These are phyloP conservation scores for Leccinum imitatum DNA, from an alignment of 768 basidiomycete genomes.

Conservation along the genomic window DNA sequence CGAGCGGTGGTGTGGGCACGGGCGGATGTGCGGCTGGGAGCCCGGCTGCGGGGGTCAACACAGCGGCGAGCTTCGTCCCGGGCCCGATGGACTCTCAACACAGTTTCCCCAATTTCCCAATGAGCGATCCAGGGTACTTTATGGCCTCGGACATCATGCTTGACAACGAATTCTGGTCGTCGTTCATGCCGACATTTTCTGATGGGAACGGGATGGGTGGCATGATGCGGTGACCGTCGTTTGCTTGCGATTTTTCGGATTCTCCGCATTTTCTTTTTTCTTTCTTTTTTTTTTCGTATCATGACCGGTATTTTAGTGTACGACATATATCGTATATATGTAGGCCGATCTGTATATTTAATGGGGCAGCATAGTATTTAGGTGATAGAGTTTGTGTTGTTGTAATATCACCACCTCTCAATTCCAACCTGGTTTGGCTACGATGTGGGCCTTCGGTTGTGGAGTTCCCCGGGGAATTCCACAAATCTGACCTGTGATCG, in stretches of 20 bases:
- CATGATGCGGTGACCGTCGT: conserved; percentile 9
- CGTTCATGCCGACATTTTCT: conserved; percentile 38
- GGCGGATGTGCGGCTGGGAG: no score
- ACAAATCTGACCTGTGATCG: not conserved
- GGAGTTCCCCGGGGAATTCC: not conserved
- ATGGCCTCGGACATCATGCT: conserved; percentile 40
- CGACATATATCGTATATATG: conserved; percentile 1
- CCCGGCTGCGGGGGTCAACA: no score
- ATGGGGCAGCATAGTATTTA: conserved; percentile 1
- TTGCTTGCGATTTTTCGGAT: not conserved
- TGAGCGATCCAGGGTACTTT: conserved; percentile 33
- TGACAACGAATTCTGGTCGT: conserved; percentile 44
- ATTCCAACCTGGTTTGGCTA: not conserved
- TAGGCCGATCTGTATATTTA: conserved; percentile 8
- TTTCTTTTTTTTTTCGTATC: not conserved
- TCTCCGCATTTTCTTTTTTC: not conserved
- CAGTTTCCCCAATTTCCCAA: conserved; percentile 22
- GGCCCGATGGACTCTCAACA: conserved; percentile 20
- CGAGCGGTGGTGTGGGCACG: no score
- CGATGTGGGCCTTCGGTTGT: not conserved
- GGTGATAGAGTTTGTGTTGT: not conserved
- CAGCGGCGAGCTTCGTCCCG: not conserved
- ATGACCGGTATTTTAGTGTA: not conserved
- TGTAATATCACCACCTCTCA: conserved; percentile 8
- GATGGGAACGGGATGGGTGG: conserved; percentile 18